These are phyloP conservation scores for Chlorociboria aeruginascens DNA, from an alignment of 495 filamentous ascomycete species.

Conservation along the genomic window DNA sequence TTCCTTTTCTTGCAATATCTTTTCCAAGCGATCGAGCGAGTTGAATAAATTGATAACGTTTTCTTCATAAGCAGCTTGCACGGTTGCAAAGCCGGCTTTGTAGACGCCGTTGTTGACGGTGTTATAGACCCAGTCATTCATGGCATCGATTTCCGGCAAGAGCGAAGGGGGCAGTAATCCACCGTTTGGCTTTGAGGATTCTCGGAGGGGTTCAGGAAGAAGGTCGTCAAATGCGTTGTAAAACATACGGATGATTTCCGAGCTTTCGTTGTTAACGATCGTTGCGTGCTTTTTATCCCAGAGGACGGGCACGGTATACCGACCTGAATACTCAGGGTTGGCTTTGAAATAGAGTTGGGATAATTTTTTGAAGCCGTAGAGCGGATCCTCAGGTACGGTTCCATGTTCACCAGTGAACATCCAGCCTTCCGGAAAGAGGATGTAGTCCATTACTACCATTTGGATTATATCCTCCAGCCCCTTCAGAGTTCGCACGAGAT, in stretches of 20 bases:
- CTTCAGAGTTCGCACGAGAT: constrained; percentile 39
- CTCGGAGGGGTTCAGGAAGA: constrained; percentile 44
- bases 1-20: constrained; percentile 38
- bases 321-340: constrained; percentile 51
- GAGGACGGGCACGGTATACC: constrained; percentile 67
- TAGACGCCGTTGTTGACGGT: constrained; percentile 83
- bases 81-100: constrained; percentile 33
- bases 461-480: constrained; percentile 40
- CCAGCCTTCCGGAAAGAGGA: constrained; percentile 43
- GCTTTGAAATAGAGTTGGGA: constrained; percentile 57
- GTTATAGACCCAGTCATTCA: constrained; percentile 75
- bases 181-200: constrained; percentile 35
- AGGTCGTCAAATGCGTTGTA: constrained; percentile 63
- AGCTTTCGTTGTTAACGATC: constrained; percentile 29
- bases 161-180: constrained; percentile 51
- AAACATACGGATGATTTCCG: constrained; percentile 66
- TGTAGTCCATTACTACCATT: constrained; percentile 47
- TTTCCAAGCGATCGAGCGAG: constrained; percentile 59
- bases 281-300: constrained; percentile 55
- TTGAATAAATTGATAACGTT: constrained; percentile 54
- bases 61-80: constrained; percentile 64
- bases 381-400: constrained; percentile 40
- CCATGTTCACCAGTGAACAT: constrained; percentile 4
- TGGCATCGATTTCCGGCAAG: constrained; percentile 49
- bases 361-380: constrained; percentile 41